Evolutionary conservation across 306 rosid genomes (phyloP).

Genomic region (Glycyrrhiza uralensis): DNA sequence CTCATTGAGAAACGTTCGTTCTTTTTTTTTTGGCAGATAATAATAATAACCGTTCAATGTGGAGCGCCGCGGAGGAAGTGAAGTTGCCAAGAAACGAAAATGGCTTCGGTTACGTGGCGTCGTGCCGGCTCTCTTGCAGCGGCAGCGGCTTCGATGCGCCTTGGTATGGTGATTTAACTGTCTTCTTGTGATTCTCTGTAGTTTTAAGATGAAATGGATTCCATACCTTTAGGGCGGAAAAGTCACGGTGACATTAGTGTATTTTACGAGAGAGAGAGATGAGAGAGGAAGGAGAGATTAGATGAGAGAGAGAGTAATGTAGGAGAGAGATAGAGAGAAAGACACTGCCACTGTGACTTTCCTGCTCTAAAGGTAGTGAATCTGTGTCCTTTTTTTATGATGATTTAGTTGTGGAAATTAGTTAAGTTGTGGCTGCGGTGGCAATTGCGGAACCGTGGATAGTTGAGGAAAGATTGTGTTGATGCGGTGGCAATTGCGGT

Average conservation of each 20-base stretch:
- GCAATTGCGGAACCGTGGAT: neutral
- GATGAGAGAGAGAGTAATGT: too few species aligned
- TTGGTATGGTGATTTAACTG: constrained; percentile 41
- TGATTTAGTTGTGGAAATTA: neutral
- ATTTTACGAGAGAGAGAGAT: too few species aligned
- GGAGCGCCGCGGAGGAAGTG: constrained; percentile 63
- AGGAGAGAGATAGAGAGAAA: too few species aligned
- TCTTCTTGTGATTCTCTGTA: neutral
- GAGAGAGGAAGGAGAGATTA: too few species aligned
- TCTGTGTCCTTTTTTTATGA: too few species aligned
- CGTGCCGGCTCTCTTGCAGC: constrained; percentile 52
- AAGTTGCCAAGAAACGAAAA: too few species aligned
- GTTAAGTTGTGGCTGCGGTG: neutral
- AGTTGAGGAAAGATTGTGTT: neutral
- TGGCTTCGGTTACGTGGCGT: constrained; percentile 42
- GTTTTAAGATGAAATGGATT: neutral
- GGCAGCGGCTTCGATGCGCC: constrained; percentile 47
- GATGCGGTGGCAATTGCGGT: neutral
- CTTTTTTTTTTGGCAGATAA: constrained; percentile 32
- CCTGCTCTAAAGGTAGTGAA: too few species aligned
- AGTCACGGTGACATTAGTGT: too few species aligned
- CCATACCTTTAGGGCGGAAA: too few species aligned
- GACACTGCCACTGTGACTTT: too few species aligned
- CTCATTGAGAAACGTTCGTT: neutral
- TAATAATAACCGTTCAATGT: constrained; percentile 60